These are phyloP conservation scores for Lipomyces mesembrius DNA, from an alignment of 805 yeast genomes.

Conservation along the genomic window DNA sequence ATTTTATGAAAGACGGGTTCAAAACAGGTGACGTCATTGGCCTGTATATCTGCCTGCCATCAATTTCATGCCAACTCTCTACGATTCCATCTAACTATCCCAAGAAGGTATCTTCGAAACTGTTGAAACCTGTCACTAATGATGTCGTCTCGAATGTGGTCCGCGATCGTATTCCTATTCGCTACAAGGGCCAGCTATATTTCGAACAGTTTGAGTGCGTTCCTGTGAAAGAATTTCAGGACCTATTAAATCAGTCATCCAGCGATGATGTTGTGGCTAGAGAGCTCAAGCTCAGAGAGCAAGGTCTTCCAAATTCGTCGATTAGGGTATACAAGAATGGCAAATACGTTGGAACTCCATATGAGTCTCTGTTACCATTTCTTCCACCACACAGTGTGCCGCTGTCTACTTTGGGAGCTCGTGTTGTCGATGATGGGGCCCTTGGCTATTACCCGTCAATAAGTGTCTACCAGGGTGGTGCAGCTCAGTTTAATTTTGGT, in stretches of 20 bases:
- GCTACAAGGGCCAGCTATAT: conserved; percentile 73
- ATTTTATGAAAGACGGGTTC: conserved; percentile 62
- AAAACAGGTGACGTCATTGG: conserved; percentile 84
- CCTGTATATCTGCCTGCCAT: conserved; percentile 71
- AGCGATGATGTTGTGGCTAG: conserved; percentile 24
- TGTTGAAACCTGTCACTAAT: background rate
- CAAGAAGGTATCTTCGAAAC: conserved; percentile 12
- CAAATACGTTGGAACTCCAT: conserved; percentile 62
- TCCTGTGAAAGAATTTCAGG: conserved; percentile 70
- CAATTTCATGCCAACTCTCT: conserved; percentile 37
- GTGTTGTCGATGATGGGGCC: conserved; percentile 70
- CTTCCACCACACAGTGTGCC: conserved; percentile 73
- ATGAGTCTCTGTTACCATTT: conserved; percentile 71
- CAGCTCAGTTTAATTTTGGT: conserved; percentile 70
- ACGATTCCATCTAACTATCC: conserved; percentile 12
- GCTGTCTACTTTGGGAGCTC: conserved; percentile 39
- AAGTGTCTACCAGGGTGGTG: conserved; percentile 79
- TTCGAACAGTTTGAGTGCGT: conserved; percentile 86
- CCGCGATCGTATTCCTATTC: conserved; percentile 86
- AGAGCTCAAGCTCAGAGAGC: conserved; percentile 24
- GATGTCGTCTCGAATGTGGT: conserved; percentile 51
- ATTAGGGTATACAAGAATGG: conserved; percentile 83
- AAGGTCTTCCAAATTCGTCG: conserved; percentile 55
- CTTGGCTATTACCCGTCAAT: conserved; percentile 92
- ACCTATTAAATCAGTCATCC: conserved; percentile 58